Evolutionary conservation across 306 rosid species (phyloP).

Genomic region (Castanopsis chinensis): DNA sequence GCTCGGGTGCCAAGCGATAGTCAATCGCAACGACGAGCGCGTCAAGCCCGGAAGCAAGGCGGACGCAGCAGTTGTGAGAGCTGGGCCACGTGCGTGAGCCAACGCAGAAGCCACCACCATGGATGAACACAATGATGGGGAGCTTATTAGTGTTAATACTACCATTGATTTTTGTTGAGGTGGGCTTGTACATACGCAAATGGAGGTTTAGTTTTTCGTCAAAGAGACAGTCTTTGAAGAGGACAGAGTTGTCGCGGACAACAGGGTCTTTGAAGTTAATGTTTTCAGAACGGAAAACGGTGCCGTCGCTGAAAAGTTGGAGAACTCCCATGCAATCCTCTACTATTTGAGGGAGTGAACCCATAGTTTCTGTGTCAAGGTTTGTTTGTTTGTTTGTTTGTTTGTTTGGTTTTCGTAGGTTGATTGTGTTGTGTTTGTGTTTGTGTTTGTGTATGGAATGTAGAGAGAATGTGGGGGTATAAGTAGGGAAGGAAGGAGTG

Average conservation of each 20-base stretch:
- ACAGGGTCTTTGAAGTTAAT: slow-evolving; percentile 42
- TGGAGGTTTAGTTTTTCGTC: slow-evolving; percentile 45
- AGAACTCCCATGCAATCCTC: slow-evolving; percentile 96
- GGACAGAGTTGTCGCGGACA: slow-evolving; percentile 45
- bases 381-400: neutral
- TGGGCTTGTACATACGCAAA: slow-evolving; percentile 74
- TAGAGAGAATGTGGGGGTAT: slow-evolving; percentile 1
- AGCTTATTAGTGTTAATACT: neutral
- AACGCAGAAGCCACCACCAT: slow-evolving; percentile 91
- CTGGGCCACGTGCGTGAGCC: slow-evolving; percentile 89
- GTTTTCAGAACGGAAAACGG: slow-evolving; percentile 52
- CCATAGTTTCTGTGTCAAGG: slow-evolving; percentile 33
- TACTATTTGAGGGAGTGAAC: slow-evolving; percentile 64
- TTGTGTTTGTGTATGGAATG: neutral
- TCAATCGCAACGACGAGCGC: slow-evolving; percentile 60
- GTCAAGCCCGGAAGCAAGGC: slow-evolving; percentile 47
- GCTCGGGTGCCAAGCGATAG: slow-evolving; percentile 83
- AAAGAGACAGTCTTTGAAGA: slow-evolving; percentile 51
- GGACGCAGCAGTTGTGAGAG: slow-evolving; percentile 67
- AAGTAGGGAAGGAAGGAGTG: neutral
- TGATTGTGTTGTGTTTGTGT: too few relatives aligned
- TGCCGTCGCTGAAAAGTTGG: slow-evolving; percentile 78
- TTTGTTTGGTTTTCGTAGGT: too few relatives aligned
- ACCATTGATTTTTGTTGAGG: neutral
- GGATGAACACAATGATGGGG: slow-evolving; percentile 61